Evolutionary conservation across 2,329 filamentous ascomycete species (phyloP), one percentile per base, ranked within the genome.

Genomic region (Ophiostoma sp.): DNA sequence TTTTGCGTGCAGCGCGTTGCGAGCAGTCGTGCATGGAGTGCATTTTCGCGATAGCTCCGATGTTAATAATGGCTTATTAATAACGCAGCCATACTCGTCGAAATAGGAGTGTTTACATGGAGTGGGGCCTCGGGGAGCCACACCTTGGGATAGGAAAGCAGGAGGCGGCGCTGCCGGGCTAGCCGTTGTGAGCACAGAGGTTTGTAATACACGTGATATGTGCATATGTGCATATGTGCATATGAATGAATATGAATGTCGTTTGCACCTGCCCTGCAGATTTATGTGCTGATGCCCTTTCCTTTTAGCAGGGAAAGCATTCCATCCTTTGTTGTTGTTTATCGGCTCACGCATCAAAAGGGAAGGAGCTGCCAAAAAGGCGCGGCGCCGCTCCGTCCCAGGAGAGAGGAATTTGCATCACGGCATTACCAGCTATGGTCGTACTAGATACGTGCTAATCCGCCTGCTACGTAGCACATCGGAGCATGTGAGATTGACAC

Each of bases 141-240:
- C 49, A 36, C 49, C n/a, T 6, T 36, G 49, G 49, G 9, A 55
- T 45, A 45, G 18, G 49, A 55, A 52, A 55, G 4, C n/a, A 55
- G 49, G 49, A 55, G 49, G 49, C 49, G 49, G 49, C 49, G 49
- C 49, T 55, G 49, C 49, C 49, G 49, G 49, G 49, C 18, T 27
- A 55, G 18, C 49, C 49, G 49, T 55, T 55, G 18, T 55, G 12
- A 18, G 49, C 49, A 27, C 27, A 27, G 27, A 27, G 27, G 1
- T 27, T 27, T 27, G 27, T 2, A 27, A 27, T 27, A 27, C 27
- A 27, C 27, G 27, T 27, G 27, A 27, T 27, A 27, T 27, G 27
- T 27, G 27, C 27, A 27, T 27, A 27, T 27, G 27, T n/a, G n/a
- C n/a, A 27, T 27, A 27, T 27, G 27, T 27, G 27, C 27, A 27